Base-by-base conservation (phyloP, 2,329 filamentous ascomycete genomes). In the Neospermospora avenae region DNA sequence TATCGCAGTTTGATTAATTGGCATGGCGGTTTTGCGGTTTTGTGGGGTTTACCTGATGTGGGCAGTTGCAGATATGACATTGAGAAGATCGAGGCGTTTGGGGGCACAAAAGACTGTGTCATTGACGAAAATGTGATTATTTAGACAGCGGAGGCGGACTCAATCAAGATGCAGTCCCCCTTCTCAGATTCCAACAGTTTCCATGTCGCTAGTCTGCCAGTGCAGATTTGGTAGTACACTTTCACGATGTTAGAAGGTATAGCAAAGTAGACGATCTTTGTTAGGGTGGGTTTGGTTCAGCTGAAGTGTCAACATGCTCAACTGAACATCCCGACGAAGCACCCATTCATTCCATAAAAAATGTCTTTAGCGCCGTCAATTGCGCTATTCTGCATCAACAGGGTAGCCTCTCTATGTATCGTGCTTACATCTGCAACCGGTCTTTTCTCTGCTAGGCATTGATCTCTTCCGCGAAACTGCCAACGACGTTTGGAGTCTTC, bases 1-100 rank as follows among this genome's bases (percentile, higher is more conserved):
- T 16, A n/a, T 3, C 39, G 10, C 49, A 69, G 68, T 70, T 70
- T 45, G 68, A 70, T 69, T 70, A 68, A 65, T 55, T 52, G 56
- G 57, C 39, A 37, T 28, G 42, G 31, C 49, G 35, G 53, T 14
- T 20, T 31, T 31, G 28, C 28, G 11, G 6, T 31, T 34, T 42
- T 49, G 35, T 28, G n/a, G 37, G 59, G 35, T 34, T 44, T 52
- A 22, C 37, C 39, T 58, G 52, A 42, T 42, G 46, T 54, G 14
- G 55, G n/a, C 42, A 55, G 55, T 20, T 51, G 22, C 35, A 49
- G 20, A 34, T 46, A 24, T 42, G 34, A 31, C 57, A 59, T 59
- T 24, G 51, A 46, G 49, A 14, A 41, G 28, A 54, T 55, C 34
- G 39, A 55, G 57, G 57, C 57, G 57, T 59, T 58, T 55, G 24